Conservation (phyloP, 352 stramenopile genomes). For the Blastocystis sp. region DNA sequence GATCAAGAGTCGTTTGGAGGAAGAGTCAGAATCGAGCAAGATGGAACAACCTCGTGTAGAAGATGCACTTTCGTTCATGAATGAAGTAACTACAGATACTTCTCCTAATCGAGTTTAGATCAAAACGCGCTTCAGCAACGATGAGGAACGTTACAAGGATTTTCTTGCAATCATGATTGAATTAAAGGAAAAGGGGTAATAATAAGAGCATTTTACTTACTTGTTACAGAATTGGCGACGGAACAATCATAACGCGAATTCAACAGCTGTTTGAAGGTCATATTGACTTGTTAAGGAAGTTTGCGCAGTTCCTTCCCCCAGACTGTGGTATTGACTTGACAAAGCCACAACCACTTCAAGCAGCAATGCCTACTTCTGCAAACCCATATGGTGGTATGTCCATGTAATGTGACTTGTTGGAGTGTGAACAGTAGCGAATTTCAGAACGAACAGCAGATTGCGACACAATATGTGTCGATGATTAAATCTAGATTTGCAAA, state of each 20-base stretch:
- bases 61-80: constrained; percentile 26
- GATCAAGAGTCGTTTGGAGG: not conserved
- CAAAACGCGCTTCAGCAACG: not conserved
- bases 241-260: constrained; percentile 8
- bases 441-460: not conserved
- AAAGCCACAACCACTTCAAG: not conserved
- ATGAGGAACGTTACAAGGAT: constrained; percentile 26
- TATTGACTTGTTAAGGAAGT: constrained; percentile 18
- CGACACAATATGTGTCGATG: constrained; percentile 74
- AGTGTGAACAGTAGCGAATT: not conserved
- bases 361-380: not conserved
- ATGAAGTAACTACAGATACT: not conserved
- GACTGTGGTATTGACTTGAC: constrained; percentile 44
- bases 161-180: constrained; percentile 32
- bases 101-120: not conserved
- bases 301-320: constrained; percentile 21
- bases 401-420: not conserved
- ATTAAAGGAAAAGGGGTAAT: constrained; percentile 15
- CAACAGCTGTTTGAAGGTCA: constrained; percentile 42
- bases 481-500: constrained; percentile 97
- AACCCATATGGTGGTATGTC: not conserved
- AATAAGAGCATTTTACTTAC: not conserved
- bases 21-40: not conserved
- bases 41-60: constrained; percentile 17
- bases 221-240: not conserved